These are phyloP conservation scores for Pleurotus djamor DNA, from an alignment of 768 basidiomycete species.

Conservation along the genomic window DNA sequence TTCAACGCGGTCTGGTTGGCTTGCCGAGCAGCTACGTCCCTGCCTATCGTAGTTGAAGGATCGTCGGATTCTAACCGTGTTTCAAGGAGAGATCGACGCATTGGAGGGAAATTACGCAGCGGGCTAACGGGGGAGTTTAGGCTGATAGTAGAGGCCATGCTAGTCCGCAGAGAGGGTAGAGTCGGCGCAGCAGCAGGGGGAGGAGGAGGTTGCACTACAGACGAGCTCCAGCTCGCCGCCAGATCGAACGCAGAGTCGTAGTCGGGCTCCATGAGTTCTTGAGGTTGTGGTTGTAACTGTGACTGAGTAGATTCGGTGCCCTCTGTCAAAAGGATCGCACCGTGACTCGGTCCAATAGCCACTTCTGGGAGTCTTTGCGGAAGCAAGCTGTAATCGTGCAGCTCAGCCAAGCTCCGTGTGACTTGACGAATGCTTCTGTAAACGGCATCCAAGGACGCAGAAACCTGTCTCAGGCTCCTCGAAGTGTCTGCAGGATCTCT, in stretches of 20 bases:
- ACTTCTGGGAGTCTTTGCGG: conserved; percentile 15
- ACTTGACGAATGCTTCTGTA: conserved; percentile 55
- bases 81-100: conserved; percentile 23
- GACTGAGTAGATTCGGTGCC: conserved; percentile 4
- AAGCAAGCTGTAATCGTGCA: conserved; percentile 26
- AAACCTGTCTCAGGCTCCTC: conserved; percentile 44
- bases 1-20: conserved; percentile 20
- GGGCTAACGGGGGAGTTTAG: conserved; percentile 16
- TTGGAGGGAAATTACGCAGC: conserved; percentile 12
- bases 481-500: conserved; percentile 25
- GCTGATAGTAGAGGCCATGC: conserved; percentile 13
- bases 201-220: not conserved
- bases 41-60: conserved; percentile 32
- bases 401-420: conserved; percentile 45
- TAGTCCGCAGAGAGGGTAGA: conserved; percentile 10
- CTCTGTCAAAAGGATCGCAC: conserved; percentile 31
- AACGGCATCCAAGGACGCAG: conserved; percentile 51
- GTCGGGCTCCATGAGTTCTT: not conserved
- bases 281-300: not conserved
- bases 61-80: conserved; percentile 27
- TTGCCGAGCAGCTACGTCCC: conserved; percentile 37
- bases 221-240: not conserved
- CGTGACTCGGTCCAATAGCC: conserved; percentile 37
- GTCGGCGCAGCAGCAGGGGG: conserved; percentile 5
- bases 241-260: not conserved